Evolutionary conservation across 164 flowering plant species (phyloP), one percentile per base, ranked within the genome.

Genomic region (Aristolochia fimbriata): DNA sequence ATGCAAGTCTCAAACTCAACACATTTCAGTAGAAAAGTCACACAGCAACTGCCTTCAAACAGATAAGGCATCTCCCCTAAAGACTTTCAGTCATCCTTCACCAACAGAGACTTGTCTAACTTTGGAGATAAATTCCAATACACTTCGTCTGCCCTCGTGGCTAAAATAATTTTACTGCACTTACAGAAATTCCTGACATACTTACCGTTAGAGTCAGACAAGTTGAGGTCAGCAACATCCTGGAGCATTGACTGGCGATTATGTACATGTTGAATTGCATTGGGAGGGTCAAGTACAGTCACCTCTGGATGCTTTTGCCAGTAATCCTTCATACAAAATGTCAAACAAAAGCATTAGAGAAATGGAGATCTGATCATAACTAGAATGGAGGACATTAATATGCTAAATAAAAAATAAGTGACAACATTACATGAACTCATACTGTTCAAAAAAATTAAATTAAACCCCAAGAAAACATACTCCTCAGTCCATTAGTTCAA

Each of bases 231-330:
- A 68, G 97, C 94, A 63, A 88, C 96, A 68, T 82, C 93, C 66
- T 90, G 88, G 15, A 90, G 92, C 99, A 93, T 88, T 56, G 78
- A 87, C 51, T 87, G 96, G 22, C 97, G 92, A 76, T 82, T 82
- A 54, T 74, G 83, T 24, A 93, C 75, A 65, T 86, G 93, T 61
- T 83, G 88, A 51, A 92, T 89, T 37, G 96, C 96, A 77, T 81
- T 89, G 20, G 98, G 98, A 65, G 96, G 98, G 71, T 92, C 98
- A 67, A 92, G 93, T 60, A 92, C 89, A 22, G 87, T 89, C 52
- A 92, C 98, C 72, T 92, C 96, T 15, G 98, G 98, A 71, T 92
- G 89, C 21, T 78, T 69, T 64, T 63, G 65, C 71, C 86, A 41
- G 55, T 85, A 87, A 59, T 87, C 91, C 96, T 87, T 51, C 51